Evolutionary conservation across 768 basidiomycete species (phyloP).

Genomic region (Cystofilobasidium macerans): DNA sequence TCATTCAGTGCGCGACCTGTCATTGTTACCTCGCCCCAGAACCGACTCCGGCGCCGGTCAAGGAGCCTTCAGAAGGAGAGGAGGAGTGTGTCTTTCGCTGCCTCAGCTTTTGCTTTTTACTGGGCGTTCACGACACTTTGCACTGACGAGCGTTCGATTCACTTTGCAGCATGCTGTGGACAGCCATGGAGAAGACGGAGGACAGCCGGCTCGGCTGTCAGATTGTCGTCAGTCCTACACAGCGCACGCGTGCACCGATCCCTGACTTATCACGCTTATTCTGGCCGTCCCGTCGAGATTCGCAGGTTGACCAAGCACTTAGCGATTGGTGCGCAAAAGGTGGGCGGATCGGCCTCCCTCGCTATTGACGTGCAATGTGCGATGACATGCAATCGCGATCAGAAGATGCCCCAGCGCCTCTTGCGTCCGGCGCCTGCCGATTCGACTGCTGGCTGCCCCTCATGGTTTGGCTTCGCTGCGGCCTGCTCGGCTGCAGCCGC

Average conservation of each 20-base stretch:
- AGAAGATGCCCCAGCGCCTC: neutral
- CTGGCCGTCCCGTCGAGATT: too few species aligned
- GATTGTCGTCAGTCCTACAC: constrained; percentile 17
- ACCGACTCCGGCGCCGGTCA: constrained; percentile 10
- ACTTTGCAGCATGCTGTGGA: constrained; percentile 20
- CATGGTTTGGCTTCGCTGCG: neutral
- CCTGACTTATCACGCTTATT: too few species aligned
- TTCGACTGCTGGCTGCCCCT: neutral
- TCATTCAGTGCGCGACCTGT: constrained; percentile 16
- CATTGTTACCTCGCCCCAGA: constrained; percentile 14
- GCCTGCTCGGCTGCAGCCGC: neutral
- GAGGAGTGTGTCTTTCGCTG: constrained; percentile 10
- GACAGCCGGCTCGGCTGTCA: constrained; percentile 16
- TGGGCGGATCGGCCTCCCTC: constrained; percentile 18
- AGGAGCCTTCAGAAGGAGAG: constrained; percentile 1
- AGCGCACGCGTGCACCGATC: too few species aligned
- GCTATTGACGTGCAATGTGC: neutral
- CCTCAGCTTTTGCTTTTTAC: neutral
- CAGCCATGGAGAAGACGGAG: constrained; percentile 17
- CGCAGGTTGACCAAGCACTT: constrained; percentile 11
- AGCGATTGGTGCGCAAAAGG: constrained; percentile 14
- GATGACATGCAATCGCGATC: neutral
- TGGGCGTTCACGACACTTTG: too few species aligned
- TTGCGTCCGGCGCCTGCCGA: neutral
- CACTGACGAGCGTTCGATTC: neutral